A percentile compares a stretch with the other conserved stretches of the same genome.
Conservation (phyloP, 352 stramenopile genomes). For the Phytophthora pini region DNA sequence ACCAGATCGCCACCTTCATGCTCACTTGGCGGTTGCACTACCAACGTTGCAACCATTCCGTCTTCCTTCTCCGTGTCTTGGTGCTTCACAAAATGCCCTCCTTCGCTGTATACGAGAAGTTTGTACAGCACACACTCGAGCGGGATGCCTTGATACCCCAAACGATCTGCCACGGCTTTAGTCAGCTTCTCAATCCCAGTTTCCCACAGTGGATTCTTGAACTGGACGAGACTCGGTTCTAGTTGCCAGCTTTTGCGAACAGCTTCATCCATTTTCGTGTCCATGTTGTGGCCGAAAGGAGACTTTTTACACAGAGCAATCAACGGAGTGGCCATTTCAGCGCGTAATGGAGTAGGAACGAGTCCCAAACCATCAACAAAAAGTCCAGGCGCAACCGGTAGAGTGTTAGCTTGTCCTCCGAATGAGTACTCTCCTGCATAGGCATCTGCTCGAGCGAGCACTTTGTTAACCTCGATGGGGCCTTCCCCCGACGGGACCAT, state of each 20-base stretch:
- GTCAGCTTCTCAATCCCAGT: conserved; percentile 14
- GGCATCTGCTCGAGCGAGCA: too few species aligned
- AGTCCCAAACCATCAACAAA: conserved; percentile 6
- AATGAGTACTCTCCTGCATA: not conserved
- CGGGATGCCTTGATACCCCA: conserved; percentile 24
- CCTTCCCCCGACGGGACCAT: too few species aligned
- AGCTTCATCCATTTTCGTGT: conserved; percentile 26
- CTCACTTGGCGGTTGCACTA: conserved; percentile 40
- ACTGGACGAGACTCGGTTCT: conserved; percentile 7
- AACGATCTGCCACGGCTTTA: conserved; percentile 1
- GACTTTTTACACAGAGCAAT: conserved; percentile 36
- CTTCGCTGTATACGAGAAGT: conserved; percentile 55
- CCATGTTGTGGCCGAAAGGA: conserved; percentile 18
- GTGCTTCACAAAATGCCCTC: conserved; percentile 47
- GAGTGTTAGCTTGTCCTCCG: not conserved
- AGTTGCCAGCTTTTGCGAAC: conserved; percentile 34
- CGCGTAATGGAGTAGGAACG: conserved; percentile 12
- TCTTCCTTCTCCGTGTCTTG: conserved; percentile 57
- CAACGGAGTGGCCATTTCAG: conserved; percentile 10
- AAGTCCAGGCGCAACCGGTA: not conserved
- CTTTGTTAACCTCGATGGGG: too few species aligned
- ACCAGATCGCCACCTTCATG: conserved; percentile 33
- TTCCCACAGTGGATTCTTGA: conserved; percentile 22
- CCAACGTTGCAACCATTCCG: conserved; percentile 13
- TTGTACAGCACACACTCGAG: conserved; percentile 44